A percentile compares a stretch with the other conserved stretches of the same genome.
Evolutionary conservation across 1,284 basidiomycete genomes (phyloP).

Genomic region (Ustilago sp.): DNA sequence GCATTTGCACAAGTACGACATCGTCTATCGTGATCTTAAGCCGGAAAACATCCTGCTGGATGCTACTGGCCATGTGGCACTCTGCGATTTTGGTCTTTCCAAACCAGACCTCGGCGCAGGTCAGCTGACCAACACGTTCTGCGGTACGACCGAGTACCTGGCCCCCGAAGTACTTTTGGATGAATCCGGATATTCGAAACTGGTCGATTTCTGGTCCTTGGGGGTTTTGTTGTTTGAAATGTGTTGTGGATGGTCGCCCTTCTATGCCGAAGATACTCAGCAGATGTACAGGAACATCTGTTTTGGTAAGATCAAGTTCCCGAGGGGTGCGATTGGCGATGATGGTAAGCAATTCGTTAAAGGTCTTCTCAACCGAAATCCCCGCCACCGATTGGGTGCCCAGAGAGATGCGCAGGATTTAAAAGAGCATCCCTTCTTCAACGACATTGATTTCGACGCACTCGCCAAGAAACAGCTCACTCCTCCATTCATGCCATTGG

Average conservation of each 20-base stretch:
- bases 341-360: slow-evolving; percentile 99
- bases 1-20: slow-evolving; percentile 96
- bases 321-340: slow-evolving; percentile 94
- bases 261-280: slow-evolving; percentile 99
- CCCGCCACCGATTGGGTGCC: slow-evolving; percentile 93
- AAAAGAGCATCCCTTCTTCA: slow-evolving; percentile 96
- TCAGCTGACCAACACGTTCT: slow-evolving; percentile 97
- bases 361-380: slow-evolving; percentile 96
- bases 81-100: slow-evolving; percentile 97
- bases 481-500: slow-evolving; percentile 96
- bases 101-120: slow-evolving; percentile 94
- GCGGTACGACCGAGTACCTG: slow-evolving; percentile 87
- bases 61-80: slow-evolving; percentile 96
- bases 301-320: slow-evolving; percentile 95
- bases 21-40: slow-evolving; percentile 97
- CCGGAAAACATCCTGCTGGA: slow-evolving; percentile 97
- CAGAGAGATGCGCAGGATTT: slow-evolving; percentile 90
- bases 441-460: slow-evolving; percentile 74
- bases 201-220: slow-evolving; percentile 98
- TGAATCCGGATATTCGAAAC: slow-evolving; percentile 97
- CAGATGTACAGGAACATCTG: slow-evolving; percentile 99
- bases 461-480: slow-evolving; percentile 90
- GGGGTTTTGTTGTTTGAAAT: slow-evolving; percentile 77
- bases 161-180: slow-evolving; percentile 98
- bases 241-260: slow-evolving; percentile 99